A percentile compares a stretch with the other conserved stretches of the same genome.
phyloP scores from a whole-genome alignment of 345 rosid genomes.

The Linum lewisii region DNA sequence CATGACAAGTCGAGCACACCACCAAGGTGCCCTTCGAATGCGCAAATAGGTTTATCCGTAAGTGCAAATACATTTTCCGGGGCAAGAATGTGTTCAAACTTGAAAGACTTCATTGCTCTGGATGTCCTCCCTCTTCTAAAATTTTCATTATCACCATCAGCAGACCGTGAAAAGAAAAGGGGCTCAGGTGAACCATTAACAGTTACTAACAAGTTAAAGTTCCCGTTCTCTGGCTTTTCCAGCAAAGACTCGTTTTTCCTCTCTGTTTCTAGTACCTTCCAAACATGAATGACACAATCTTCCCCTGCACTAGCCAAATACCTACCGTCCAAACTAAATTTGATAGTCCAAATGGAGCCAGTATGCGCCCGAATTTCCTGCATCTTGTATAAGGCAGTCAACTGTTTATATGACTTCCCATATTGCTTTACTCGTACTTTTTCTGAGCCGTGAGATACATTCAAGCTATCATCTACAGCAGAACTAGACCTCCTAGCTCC shows the following conservation, averaged over 20 bases:
- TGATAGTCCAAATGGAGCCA: constrained; percentile 91
- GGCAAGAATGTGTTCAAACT: constrained; percentile 49
- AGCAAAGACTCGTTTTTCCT: constrained; percentile 74
- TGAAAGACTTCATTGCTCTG: constrained; percentile 78
- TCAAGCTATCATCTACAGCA: constrained; percentile 90
- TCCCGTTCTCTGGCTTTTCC: constrained; percentile 68
- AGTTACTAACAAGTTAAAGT: constrained; percentile 37
- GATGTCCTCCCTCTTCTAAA: constrained; percentile 74
- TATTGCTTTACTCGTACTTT: constrained; percentile 79
- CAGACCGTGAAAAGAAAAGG: constrained; percentile 39
- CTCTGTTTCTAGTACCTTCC: constrained; percentile 68
- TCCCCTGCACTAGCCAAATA: constrained; percentile 97
- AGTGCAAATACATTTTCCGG: constrained; percentile 83
- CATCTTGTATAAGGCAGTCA: constrained; percentile 68
- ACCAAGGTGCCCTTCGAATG: constrained; percentile 67
- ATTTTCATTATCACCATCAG: constrained; percentile 41
- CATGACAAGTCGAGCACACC: constrained; percentile 97
- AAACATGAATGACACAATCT: constrained; percentile 76
- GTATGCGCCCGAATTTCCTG: constrained; percentile 92
- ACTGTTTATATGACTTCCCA: constrained; percentile 72
- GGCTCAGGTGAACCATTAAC: constrained; percentile 84
- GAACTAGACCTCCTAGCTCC: constrained; percentile 92
- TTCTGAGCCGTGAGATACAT: constrained; percentile 80
- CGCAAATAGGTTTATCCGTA: constrained; percentile 76
- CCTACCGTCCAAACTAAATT: constrained; percentile 88